Conservation (phyloP, 768 basidiomycete species). For the Coprinopsis cinerea region DNA sequence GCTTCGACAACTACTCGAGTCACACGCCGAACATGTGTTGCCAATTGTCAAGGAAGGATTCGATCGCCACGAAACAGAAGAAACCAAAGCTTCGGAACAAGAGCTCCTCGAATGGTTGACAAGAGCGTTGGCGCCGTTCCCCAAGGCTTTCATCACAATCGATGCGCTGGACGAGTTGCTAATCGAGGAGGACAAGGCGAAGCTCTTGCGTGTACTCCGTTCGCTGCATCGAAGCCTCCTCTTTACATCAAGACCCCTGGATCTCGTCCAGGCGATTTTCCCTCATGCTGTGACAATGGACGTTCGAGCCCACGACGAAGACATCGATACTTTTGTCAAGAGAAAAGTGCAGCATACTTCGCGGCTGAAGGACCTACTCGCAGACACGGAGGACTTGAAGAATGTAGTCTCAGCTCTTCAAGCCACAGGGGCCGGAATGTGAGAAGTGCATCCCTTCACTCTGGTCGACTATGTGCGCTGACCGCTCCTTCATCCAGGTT, state of each 20-base stretch:
- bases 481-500: background rate
- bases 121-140: background rate
- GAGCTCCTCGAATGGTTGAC: background rate
- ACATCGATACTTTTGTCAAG: constrained; percentile 2
- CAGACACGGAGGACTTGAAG: too few species aligned
- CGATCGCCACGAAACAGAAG: background rate
- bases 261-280: background rate
- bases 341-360: too few species aligned
- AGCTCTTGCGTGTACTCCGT: background rate
- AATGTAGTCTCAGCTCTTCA: too few species aligned
- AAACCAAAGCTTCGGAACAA: background rate
- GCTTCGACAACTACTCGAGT: constrained; percentile 1
- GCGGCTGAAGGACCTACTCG: too few species aligned
- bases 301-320: background rate
- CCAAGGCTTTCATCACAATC: background rate
- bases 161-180: constrained; percentile 6
- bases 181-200: background rate
- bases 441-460: background rate
- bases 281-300: constrained; percentile 1
- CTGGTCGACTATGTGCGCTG: background rate
- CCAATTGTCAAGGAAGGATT: background rate
- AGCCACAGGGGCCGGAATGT: too few species aligned
- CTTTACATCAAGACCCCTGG: background rate
- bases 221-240: background rate
- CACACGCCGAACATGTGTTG: background rate